Conservation (phyloP, 352 stramenopile genomes). For the Pythium scleroteichum region DNA sequence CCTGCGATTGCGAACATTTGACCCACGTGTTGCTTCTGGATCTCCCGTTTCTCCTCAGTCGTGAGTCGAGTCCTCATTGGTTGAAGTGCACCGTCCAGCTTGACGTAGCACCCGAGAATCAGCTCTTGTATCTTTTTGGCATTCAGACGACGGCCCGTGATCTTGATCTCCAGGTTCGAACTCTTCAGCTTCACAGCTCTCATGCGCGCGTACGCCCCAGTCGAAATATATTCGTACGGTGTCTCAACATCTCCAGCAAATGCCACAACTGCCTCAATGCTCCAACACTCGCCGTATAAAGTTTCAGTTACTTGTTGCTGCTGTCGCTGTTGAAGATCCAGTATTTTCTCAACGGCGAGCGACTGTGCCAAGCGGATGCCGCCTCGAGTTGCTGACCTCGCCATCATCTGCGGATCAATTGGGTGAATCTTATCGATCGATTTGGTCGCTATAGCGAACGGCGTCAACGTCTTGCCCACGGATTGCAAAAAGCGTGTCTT, state of each 20-base stretch:
- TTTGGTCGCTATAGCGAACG: constrained; percentile 48
- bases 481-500: constrained; percentile 54
- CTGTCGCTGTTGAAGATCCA: constrained; percentile 7
- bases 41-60: constrained; percentile 63
- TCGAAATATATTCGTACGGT: constrained; percentile 64
- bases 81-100: constrained; percentile 36
- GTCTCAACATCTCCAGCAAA: constrained; percentile 49
- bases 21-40: constrained; percentile 71
- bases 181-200: constrained; percentile 1
- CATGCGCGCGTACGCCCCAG: constrained; percentile 43
- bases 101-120: constrained; percentile 60
- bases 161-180: constrained; percentile 35
- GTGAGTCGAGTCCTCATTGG: constrained; percentile 44
- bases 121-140: constrained; percentile 47
- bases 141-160: constrained; percentile 51
- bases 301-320: constrained; percentile 4
- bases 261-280: constrained; percentile 49
- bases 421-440: constrained; percentile 46
- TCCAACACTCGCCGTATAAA: constrained; percentile 44
- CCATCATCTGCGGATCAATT: constrained; percentile 28
- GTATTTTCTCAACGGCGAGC: constrained; percentile 48
- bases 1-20: no score
- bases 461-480: constrained; percentile 46
- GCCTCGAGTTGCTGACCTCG: neutral
- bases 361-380: constrained; percentile 57